These are phyloP conservation scores for Penicillium arizonense DNA, from an alignment of 495 filamentous ascomycete species.

Conservation along the genomic window DNA sequence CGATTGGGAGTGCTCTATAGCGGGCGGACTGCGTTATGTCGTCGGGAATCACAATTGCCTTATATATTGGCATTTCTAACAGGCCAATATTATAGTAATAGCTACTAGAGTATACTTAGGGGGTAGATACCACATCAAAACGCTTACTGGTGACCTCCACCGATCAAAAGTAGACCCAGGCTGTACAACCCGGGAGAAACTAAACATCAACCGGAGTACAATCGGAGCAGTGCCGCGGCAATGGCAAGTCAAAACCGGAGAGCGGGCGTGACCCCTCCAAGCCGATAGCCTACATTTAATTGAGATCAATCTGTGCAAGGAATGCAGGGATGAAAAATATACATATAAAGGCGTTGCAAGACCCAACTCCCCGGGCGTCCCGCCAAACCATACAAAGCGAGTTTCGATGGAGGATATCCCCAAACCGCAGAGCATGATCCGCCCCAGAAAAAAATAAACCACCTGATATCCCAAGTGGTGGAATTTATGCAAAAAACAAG, in stretches of 20 bases:
- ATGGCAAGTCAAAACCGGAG: constrained; percentile 1
- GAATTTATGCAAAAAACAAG: not conserved
- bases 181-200: not conserved
- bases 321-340: not conserved
- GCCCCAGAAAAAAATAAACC: not conserved
- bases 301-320: not conserved
- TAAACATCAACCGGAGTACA: not conserved
- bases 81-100: too few species aligned
- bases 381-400: not conserved
- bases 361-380: not conserved
- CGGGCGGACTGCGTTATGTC: too few species aligned
- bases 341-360: not conserved
- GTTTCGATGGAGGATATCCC: not conserved
- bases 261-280: not conserved
- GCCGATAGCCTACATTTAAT: not conserved
- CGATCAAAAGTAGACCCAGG: too few species aligned
- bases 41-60: not conserved
- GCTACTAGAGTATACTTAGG: too few species aligned
- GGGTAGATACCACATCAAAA: too few species aligned
- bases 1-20: constrained; percentile 2
- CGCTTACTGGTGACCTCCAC: too few species aligned
- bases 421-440: not conserved
- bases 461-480: not conserved
- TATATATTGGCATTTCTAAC: too few species aligned
- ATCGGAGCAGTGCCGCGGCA: not conserved